A percentile compares a stretch with the other conserved stretches of the same genome.
Conservation (phyloP, 148 eudicot genomes). For the Polygonum maritimum region DNA sequence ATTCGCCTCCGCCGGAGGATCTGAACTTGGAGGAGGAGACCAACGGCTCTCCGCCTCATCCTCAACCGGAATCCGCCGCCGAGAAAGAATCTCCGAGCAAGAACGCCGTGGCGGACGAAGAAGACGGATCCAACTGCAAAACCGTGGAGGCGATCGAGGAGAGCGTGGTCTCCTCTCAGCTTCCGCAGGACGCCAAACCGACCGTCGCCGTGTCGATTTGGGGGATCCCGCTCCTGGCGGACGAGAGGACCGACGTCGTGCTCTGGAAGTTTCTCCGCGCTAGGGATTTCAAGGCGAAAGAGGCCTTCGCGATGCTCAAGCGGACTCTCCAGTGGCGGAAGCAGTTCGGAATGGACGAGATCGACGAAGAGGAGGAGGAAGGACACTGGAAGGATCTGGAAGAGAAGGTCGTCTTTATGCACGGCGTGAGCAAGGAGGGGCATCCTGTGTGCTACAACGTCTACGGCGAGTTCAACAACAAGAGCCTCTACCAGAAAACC, state of each 20-base stretch:
- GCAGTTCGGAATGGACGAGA: slow-evolving; percentile 45
- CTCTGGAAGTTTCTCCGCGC: slow-evolving; percentile 63
- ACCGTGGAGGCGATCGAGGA: slow-evolving; percentile 32
- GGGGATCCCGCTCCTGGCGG: slow-evolving; percentile 47
- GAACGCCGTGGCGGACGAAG: slow-evolving; percentile 6
- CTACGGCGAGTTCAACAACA: slow-evolving; percentile 53
- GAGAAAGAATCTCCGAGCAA: neutral
- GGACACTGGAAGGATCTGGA: slow-evolving; percentile 21
- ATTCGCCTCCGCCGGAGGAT: slow-evolving; percentile 7
- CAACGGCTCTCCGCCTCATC: neutral
- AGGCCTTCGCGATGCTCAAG: slow-evolving; percentile 54
- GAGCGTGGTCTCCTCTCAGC: slow-evolving; percentile 14
- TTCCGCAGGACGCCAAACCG: neutral
- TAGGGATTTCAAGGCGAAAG: slow-evolving; percentile 61
- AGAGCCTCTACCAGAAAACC: slow-evolving; percentile 46
- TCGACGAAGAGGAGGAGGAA: slow-evolving; percentile 20
- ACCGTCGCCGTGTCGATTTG: slow-evolving; percentile 46
- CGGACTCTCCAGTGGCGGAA: slow-evolving; percentile 52
- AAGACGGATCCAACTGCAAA: slow-evolving; percentile 25
- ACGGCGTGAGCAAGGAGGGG: slow-evolving; percentile 52
- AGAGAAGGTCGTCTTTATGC: slow-evolving; percentile 46
- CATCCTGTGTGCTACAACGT: slow-evolving; percentile 64
- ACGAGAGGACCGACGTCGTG: slow-evolving; percentile 41
- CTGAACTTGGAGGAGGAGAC: slow-evolving; percentile 7
- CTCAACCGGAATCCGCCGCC: neutral